Percentiles rank a stretch among this genome's conserved stretches.
Evolutionary conservation across 495 filamentous ascomycete genomes (phyloP).

Genomic region (Penicillium nucicola): DNA sequence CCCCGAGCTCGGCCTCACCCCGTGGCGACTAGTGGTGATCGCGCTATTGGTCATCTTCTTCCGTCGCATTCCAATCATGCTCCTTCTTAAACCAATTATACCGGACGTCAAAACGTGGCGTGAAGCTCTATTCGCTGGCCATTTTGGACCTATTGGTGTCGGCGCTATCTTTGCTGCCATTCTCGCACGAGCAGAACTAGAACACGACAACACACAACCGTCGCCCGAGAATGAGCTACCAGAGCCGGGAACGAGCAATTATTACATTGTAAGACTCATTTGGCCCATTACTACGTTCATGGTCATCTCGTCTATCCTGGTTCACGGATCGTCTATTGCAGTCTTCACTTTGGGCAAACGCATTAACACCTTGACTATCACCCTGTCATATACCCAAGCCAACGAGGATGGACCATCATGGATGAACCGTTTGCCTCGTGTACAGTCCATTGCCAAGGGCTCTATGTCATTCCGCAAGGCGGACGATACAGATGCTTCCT

Average conservation of each 20-base stretch:
- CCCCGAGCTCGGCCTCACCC: slow-evolving; percentile 63
- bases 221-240: slow-evolving; percentile 62
- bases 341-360: slow-evolving; percentile 98
- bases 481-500: slow-evolving; percentile 49
- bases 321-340: slow-evolving; percentile 96
- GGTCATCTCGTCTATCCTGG: slow-evolving; percentile 89
- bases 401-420: slow-evolving; percentile 87
- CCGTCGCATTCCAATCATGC: slow-evolving; percentile 94
- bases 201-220: slow-evolving; percentile 69
- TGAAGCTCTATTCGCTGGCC: slow-evolving; percentile 94
- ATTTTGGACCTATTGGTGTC: slow-evolving; percentile 97
- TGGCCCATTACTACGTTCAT: slow-evolving; percentile 97
- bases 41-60: slow-evolving; percentile 92
- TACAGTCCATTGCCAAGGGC: slow-evolving; percentile 72
- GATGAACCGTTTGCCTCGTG: slow-evolving; percentile 92
- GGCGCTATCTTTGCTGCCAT: slow-evolving; percentile 96
- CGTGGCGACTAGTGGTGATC: slow-evolving; percentile 88
- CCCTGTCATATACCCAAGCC: slow-evolving; percentile 89
- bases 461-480: slow-evolving; percentile 78
- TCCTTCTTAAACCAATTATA: slow-evolving; percentile 86
- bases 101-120: slow-evolving; percentile 98
- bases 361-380: slow-evolving; percentile 94
- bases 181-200: slow-evolving; percentile 83
- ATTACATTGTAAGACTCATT: slow-evolving; percentile 72
- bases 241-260: slow-evolving; percentile 46